Percentiles rank a stretch among this genome's conserved stretches.
Conservation (phyloP, 176 grass and related monocot genomes). For the Oryza nivara region DNA sequence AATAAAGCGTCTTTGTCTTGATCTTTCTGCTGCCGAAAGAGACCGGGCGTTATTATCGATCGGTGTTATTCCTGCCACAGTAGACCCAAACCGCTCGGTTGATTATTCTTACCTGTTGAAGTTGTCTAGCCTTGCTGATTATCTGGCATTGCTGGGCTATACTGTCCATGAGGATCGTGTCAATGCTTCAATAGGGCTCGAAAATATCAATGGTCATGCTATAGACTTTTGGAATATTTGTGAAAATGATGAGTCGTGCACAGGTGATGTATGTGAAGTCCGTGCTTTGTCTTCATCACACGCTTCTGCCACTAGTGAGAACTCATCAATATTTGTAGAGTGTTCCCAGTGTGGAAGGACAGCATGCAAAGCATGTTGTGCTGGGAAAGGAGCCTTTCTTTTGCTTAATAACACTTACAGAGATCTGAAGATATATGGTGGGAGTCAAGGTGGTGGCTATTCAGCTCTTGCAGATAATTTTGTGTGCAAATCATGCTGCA, state of each 20-base stretch:
- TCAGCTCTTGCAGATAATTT: conserved; percentile 70
- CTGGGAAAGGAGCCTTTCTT: conserved; percentile 91
- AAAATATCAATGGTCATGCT: conserved; percentile 43
- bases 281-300: conserved; percentile 49
- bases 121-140: conserved; percentile 80
- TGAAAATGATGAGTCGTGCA: conserved; percentile 76
- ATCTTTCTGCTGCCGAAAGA: conserved; percentile 89
- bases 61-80: conserved; percentile 88
- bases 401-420: conserved; percentile 74
- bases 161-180: conserved; percentile 75
- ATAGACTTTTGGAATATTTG: conserved; percentile 97
- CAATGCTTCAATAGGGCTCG: conserved; percentile 85
- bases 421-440: conserved; percentile 83
- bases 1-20: conserved; percentile 79
- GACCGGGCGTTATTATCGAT: conserved; percentile 83
- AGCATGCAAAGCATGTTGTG: conserved; percentile 90
- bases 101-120: conserved; percentile 82
- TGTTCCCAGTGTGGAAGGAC: conserved; percentile 80
- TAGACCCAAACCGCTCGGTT: conserved; percentile 81
- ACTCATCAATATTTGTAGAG: conserved; percentile 47
- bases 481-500: conserved; percentile 92
- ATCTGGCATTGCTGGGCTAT: conserved; percentile 80
- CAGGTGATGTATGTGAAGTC: conserved; percentile 74
- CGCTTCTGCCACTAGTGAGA: conserved; percentile 50
- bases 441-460: conserved; percentile 63